Evolutionary conservation across 441 rosid genomes (phyloP).

Genomic region (Hypseocharis bilobata): DNA sequence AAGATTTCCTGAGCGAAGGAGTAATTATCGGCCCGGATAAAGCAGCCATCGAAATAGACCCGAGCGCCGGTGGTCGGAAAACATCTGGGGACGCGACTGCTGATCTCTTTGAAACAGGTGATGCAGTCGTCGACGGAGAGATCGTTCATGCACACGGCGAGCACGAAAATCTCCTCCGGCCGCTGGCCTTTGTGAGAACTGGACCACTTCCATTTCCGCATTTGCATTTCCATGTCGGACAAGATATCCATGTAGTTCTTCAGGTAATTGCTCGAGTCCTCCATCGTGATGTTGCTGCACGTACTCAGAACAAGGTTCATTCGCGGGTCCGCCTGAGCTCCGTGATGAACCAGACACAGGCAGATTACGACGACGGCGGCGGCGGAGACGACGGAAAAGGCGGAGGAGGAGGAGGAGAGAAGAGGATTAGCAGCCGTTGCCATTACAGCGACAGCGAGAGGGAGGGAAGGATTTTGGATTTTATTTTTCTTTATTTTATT

Average conservation of each 20-base stretch:
- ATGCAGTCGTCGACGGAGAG: conserved; percentile 34
- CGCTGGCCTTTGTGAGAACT: conserved; percentile 25
- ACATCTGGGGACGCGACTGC: conserved; percentile 30
- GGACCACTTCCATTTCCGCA: not conserved
- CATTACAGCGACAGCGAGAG: no score
- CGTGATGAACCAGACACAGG: not conserved
- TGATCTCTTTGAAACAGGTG: conserved; percentile 32
- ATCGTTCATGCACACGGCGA: conserved; percentile 48
- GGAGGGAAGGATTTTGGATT: not conserved
- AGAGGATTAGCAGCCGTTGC: no score
- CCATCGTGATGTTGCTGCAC: not conserved
- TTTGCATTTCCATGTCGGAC: not conserved
- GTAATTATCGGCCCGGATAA: conserved; percentile 40
- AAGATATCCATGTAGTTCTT: not conserved
- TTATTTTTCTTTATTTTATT: not conserved
- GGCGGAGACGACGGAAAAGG: not conserved
- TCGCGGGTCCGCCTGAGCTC: not conserved
- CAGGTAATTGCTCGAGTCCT: not conserved
- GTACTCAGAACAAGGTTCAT: not conserved
- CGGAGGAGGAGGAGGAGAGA: not conserved
- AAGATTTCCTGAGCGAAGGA: conserved; percentile 33
- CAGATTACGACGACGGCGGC: not conserved
- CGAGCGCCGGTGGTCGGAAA: conserved; percentile 42
- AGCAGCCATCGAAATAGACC: conserved; percentile 49
- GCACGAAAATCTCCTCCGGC: conserved; percentile 28